A percentile compares a stretch with the other conserved stretches of the same genome.
These are phyloP conservation scores for Ashbya aceris DNA, from an alignment of 1,139 yeast species.

Conservation along the genomic window DNA sequence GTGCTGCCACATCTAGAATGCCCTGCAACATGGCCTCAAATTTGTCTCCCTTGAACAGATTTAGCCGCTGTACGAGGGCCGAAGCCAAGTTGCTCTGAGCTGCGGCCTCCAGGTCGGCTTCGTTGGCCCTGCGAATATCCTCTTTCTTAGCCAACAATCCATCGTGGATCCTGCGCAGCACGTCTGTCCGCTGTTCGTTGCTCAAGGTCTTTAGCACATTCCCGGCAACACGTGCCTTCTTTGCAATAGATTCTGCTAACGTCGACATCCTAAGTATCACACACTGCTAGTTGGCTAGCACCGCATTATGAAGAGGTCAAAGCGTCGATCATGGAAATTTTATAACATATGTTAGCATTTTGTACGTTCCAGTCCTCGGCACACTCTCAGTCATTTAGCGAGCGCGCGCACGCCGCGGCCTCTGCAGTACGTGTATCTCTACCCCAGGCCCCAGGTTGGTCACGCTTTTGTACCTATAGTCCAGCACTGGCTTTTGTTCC, in stretches of 20 bases:
- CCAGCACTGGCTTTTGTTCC: slow-evolving; percentile 2
- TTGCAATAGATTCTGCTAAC: slow-evolving; percentile 60
- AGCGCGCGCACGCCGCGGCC: slow-evolving; percentile 18
- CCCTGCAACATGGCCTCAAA: slow-evolving; percentile 94
- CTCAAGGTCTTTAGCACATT: slow-evolving; percentile 68
- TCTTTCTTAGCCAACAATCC: slow-evolving; percentile 50
- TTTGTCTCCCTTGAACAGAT: slow-evolving; percentile 71
- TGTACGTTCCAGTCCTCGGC: too few species aligned
- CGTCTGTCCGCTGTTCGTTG: slow-evolving; percentile 62
- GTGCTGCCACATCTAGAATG: slow-evolving; percentile 75
- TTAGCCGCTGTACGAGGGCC: slow-evolving; percentile 74
- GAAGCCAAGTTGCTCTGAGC: slow-evolving; percentile 45
- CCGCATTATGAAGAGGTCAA: too few species aligned
- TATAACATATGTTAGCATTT: too few species aligned
- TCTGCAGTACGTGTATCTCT: slow-evolving; percentile 23
- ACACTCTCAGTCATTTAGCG: too few species aligned
- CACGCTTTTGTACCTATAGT: slow-evolving; percentile 18
- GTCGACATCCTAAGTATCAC: slow-evolving; percentile 1
- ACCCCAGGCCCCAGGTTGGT: slow-evolving; percentile 22
- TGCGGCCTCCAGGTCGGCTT: slow-evolving; percentile 67
- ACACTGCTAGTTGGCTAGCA: too few species aligned
- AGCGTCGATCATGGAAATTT: too few species aligned
- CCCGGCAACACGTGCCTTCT: slow-evolving; percentile 68
- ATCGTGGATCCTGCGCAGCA: slow-evolving; percentile 64
- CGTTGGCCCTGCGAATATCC: slow-evolving; percentile 62